phyloP scores from a whole-genome alignment of 495 filamentous ascomycete genomes.

The Penicillium pulvis region DNA sequence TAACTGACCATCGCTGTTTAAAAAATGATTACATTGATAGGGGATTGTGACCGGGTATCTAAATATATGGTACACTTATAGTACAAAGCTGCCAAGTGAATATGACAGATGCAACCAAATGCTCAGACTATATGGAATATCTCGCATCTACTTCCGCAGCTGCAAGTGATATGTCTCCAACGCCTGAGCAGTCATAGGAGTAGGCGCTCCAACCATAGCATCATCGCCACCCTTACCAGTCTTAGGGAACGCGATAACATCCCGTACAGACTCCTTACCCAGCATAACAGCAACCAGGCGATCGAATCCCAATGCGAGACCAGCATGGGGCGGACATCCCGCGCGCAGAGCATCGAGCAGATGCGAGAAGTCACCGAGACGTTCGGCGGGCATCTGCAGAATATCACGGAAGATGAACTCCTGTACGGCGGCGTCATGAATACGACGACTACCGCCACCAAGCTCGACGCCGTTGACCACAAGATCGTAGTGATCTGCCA shows the following conservation, averaged over 20 bases:
- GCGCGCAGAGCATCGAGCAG: constrained; percentile 78
- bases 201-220: constrained; percentile 73
- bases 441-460: constrained; percentile 89
- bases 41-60: constrained; percentile 25
- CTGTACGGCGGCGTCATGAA: constrained; percentile 83
- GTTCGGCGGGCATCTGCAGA: constrained; percentile 63
- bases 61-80: constrained; percentile 22
- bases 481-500: constrained; percentile 88
- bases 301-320: constrained; percentile 91
- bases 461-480: constrained; percentile 95
- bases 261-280: constrained; percentile 72
- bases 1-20: too few species aligned
- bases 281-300: constrained; percentile 81
- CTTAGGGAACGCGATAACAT: constrained; percentile 98
- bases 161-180: constrained; percentile 68
- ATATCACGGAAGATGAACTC: constrained; percentile 82
- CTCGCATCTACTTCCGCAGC: constrained; percentile 26
- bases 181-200: constrained; percentile 60
- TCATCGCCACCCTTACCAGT: constrained; percentile 81
- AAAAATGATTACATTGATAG: constrained; percentile 4
- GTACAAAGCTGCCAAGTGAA: constrained; percentile 3
- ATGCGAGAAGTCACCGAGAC: constrained; percentile 77
- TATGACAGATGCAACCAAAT: not conserved
- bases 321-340: constrained; percentile 96
- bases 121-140: not conserved